A percentile compares a stretch with the other conserved stretches of the same genome.
phyloP scores from a whole-genome alignment of 129 eudicot species.

The Pulicaria dysenterica region DNA sequence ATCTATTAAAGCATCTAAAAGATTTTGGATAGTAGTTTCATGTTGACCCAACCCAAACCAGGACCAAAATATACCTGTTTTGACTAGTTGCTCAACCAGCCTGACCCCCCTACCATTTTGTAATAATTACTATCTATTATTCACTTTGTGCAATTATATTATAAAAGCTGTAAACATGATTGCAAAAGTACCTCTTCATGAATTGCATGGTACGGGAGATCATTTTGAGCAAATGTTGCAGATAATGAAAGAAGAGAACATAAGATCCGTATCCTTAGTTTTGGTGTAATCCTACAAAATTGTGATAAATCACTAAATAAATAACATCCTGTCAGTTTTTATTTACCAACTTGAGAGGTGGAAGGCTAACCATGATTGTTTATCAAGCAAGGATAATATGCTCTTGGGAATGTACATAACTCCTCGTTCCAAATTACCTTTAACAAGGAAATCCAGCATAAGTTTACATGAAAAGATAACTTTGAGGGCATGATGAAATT shows the following conservation, averaged over 20 bases:
- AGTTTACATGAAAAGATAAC: conserved; percentile 12
- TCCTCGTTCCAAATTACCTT: conserved; percentile 67
- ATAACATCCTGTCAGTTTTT: conserved; percentile 6
- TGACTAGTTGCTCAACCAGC: neutral
- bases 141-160: neutral
- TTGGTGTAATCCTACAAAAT: conserved; percentile 52
- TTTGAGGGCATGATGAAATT: too few species aligned
- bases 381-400: conserved; percentile 57
- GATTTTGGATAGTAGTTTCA: neutral
- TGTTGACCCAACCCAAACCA: neutral
- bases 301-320: conserved; percentile 11
- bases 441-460: conserved; percentile 17
- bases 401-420: conserved; percentile 50
- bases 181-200: conserved; percentile 49
- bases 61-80: neutral
- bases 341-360: conserved; percentile 4
- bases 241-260: conserved; percentile 55
- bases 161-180: neutral
- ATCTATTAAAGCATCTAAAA: neutral
- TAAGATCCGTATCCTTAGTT: conserved; percentile 45
- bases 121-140: neutral
- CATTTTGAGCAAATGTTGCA: conserved; percentile 57
- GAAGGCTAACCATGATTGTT: conserved; percentile 61
- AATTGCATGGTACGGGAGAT: conserved; percentile 49
- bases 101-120: neutral